Conservation (phyloP, 805 yeast species). For the Grigorovia transvaalensis region DNA sequence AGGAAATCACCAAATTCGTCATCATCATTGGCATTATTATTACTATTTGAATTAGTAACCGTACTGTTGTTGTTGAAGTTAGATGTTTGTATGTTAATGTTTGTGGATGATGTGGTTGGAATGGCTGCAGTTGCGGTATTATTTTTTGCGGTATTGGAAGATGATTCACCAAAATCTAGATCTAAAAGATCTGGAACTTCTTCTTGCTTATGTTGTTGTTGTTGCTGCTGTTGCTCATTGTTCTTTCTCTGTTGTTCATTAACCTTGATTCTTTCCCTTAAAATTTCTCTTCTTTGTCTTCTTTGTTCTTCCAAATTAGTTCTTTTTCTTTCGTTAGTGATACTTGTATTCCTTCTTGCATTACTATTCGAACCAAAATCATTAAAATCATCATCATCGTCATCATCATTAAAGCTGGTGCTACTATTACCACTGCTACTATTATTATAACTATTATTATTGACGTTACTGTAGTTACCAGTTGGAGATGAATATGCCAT, state of each 20-base stretch:
- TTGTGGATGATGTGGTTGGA: conserved; percentile 1
- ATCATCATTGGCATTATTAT: conserved; percentile 20
- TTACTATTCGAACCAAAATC: conserved; percentile 1
- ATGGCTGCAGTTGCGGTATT: background rate
- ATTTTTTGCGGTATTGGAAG: conserved; percentile 4
- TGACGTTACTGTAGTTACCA: background rate
- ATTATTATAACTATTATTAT: background rate
- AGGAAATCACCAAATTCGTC: conserved; percentile 32
- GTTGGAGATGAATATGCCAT: background rate
- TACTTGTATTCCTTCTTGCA: background rate
- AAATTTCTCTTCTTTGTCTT: conserved; percentile 29
- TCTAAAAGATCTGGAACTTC: conserved; percentile 25
- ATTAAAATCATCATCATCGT: conserved; percentile 13
- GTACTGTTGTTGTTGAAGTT: background rate
- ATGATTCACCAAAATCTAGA: conserved; percentile 15
- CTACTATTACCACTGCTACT: background rate
- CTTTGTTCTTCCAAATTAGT: conserved; percentile 27
- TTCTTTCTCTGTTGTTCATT: conserved; percentile 26
- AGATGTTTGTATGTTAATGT: background rate
- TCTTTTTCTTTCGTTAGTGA: conserved; percentile 8
- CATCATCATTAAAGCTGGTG: conserved; percentile 9
- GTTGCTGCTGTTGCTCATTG: conserved; percentile 1
- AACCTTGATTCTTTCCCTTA: conserved; percentile 26
- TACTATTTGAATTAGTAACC: background rate
- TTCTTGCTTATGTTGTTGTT: conserved; percentile 14